Evolutionary conservation across 75 land plant species (phyloP), one percentile per base, ranked within the genome.

Genomic region (Sequoia sempervirens): DNA sequence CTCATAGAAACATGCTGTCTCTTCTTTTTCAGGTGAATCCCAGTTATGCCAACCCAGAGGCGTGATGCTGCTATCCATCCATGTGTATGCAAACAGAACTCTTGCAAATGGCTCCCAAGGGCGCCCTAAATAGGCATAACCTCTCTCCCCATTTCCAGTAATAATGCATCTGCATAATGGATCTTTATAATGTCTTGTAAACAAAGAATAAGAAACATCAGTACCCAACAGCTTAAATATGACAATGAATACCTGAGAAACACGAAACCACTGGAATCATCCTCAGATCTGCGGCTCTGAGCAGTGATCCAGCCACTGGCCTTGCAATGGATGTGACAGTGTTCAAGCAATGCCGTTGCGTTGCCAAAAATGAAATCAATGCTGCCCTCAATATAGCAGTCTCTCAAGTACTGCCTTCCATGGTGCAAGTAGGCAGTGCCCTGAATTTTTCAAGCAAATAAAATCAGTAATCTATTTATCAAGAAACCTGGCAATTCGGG

Each of bases 271-370:
- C 82, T 86, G 8, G 86, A 20, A 15, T 66, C 86, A 43, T 78
- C 18, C n/a, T 45, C 1, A 30, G 68, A 58, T 82, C 53, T 86
- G 10, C 86, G 86, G 17, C 64, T 32, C 54, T 86, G 87, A 13
- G 87, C 87, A 41, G 87, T 86, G n/a, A 86, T 80, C 10, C 23
- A 86, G 14, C 87, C 86, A 13, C 1, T 18, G 23, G 86, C 58
- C 47, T 86, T 86, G 87, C 87, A 86, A 30, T 86, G 87, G 68
- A 86, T 84, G 81, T 79, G 82, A 52, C 87, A 86, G 37, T 86
- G 86, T 68, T 86, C 87, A 37, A 86, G 61, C 82, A 86, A 69
- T 83, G 82, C 76, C 2, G 87, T 86, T 61, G 87, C 87, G 43
- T 86, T 58, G 41, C 86, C 87, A 84, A 84, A 86, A 28, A 84